phyloP scores from a whole-genome alignment of 208 protist genomes.

The Endotrypanum monterogeii region DNA sequence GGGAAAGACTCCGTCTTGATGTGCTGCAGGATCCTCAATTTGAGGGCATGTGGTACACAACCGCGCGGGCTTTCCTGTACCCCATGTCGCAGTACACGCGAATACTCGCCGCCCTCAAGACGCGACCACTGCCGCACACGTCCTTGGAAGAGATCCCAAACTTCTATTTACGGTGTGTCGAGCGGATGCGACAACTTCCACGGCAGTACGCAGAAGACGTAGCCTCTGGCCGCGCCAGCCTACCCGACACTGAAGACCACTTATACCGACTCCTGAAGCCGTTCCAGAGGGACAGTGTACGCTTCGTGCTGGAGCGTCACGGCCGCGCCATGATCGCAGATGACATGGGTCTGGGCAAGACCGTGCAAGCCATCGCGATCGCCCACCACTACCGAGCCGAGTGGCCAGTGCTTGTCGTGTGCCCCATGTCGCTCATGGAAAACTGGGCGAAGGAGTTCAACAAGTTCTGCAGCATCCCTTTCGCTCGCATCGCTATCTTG shows the following conservation, averaged over 20 bases:
- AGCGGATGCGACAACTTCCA: constrained; percentile 39
- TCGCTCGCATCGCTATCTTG: constrained; percentile 69
- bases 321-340: constrained; percentile 94
- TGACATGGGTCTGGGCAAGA: constrained; percentile 98
- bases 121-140: constrained; percentile 25
- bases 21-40: constrained; percentile 54
- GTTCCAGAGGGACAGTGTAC: constrained; percentile 83
- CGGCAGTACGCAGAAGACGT: constrained; percentile 42
- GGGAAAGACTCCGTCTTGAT: constrained; percentile 18
- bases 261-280: constrained; percentile 74
- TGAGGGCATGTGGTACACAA: constrained; percentile 57
- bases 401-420: constrained; percentile 95
- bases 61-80: constrained; percentile 66
- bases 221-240: constrained; percentile 23
- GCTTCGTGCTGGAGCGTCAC: constrained; percentile 73
- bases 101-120: constrained; percentile 44
- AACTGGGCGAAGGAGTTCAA: constrained; percentile 94
- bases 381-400: constrained; percentile 90
- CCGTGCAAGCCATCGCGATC: constrained; percentile 95
- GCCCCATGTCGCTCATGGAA: constrained; percentile 91
- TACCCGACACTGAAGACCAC: constrained; percentile 54
- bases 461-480: constrained; percentile 81
- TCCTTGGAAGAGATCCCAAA: constrained; percentile 68
- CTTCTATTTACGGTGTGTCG: constrained; percentile 81
- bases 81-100: constrained; percentile 55